Evolutionary conservation across 352 stramenopile species (phyloP), one percentile per base, ranked within the genome.

Genomic region (Bremia lactucae): DNA sequence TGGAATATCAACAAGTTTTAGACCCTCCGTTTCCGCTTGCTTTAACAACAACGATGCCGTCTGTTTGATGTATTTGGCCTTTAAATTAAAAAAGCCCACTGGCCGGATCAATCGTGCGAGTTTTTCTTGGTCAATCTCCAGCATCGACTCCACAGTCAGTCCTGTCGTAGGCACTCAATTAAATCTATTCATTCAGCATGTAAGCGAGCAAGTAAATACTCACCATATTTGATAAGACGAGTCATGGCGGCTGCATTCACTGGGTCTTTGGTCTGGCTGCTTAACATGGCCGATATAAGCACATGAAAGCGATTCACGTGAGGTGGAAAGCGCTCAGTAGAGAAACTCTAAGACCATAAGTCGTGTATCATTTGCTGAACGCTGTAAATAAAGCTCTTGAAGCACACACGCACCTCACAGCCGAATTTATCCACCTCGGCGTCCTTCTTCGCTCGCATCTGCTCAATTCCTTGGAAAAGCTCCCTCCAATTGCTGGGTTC

Each of bases 71-170:
- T 95, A 96, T 47, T 89, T 95, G 31, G 89, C 92, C 60, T 98
- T 98, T 65, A 93, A 88, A 55, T 97, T 97, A 43, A 95, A 96
- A 70, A 98, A 98, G 4, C 94, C 88, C 5, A 98, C 93, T 5
- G 78, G 76, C 18, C 65, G 59, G 38, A 98, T 96, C 9, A 97
- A 50, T 41, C 71, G 36, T 46, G 94, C 86, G 16, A 98, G 64
- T 26, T 81, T 65, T 4, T 87, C 66, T 24, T 86, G 59, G 19
- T 90, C 65, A 35, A 90, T 92, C 14, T 73, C 63, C 6, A 85
- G 65, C 59, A 97, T 95, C 25, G 76, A 73, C 31, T 92, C 49
- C 7, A 96, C 69, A 9, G 78, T 96, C 21, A 98, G 47, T 1
- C 87, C 86, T 79, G 28, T 18, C 42, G 36, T 26, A 41, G 8